Conservation (phyloP, 2,329 filamentous ascomycete species). For the Paracamarosporium sp. region DNA sequence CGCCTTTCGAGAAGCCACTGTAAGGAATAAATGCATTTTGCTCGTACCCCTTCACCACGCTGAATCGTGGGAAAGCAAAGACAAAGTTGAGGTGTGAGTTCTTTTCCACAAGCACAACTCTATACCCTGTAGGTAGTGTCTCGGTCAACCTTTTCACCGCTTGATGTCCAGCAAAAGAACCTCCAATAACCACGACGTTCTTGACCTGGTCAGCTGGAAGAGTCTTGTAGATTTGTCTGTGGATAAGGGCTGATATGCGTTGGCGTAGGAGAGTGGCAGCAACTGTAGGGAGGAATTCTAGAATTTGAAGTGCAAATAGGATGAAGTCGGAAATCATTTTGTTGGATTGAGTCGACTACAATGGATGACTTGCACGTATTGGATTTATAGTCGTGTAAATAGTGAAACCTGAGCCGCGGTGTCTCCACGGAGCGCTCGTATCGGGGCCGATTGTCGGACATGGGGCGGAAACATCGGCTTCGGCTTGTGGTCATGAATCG, state of each 20-base stretch:
- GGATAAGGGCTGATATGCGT: background rate
- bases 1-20: slow-evolving; percentile 44
- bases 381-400: background rate
- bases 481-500: too few species aligned
- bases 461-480: background rate
- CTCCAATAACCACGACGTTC: slow-evolving; percentile 64
- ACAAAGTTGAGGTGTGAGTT: slow-evolving; percentile 68
- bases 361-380: background rate
- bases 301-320: background rate
- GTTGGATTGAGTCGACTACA: background rate
- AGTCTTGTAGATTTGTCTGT: slow-evolving; percentile 15
- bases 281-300: background rate
- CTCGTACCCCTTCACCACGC: slow-evolving; percentile 63
- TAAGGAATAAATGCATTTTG: slow-evolving; percentile 68
- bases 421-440: background rate
- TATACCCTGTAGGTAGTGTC: slow-evolving; percentile 58
- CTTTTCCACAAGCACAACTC: slow-evolving; percentile 64
- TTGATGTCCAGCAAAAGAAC: slow-evolving; percentile 64
- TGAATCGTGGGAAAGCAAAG: slow-evolving; percentile 66
- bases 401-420: background rate
- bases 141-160: slow-evolving; percentile 57
- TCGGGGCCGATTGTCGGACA: background rate
- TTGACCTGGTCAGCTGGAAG: slow-evolving; percentile 22
- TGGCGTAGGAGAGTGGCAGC: background rate
- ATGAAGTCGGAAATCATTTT: slow-evolving; percentile 2